Base-by-base conservation (phyloP, 768 basidiomycete species). In the Rhizopogon sp. region DNA sequence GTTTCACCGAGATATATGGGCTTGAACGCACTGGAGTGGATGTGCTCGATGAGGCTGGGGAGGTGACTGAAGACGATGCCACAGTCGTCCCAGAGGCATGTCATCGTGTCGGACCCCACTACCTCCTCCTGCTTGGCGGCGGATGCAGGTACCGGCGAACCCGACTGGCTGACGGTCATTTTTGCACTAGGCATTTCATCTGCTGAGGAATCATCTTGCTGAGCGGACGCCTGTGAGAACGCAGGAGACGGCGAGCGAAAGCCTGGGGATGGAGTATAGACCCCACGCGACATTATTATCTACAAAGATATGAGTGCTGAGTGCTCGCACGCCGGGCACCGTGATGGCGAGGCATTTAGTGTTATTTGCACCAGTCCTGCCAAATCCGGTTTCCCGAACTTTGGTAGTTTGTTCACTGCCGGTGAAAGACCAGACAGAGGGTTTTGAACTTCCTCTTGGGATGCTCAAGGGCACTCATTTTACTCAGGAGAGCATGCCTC, bases 81-180 rank as follows among this genome's bases (percentile, higher is more conserved):
- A 64, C 93, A 96, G 56, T 84, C 85, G 35, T 86, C 88, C 93
- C 93, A 96, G 52, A 81, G 80, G 71, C 93, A 96, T 29, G 79
- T 83, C 58, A 84, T 86, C 28, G 80, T 83, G 64, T 89, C 87
- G 11, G 71, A 76, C 39, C 50, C 60, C 35, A 47, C 20, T 58
- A 58, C 41, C 56, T 62, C 53, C 52, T 58, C 37, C 29, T 62
- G 64, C 16, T 66, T 58, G 33, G 58, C 54, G 31, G 64, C 54
- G 31, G 64, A 52, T 51, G 62, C 57, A 42, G 66, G 59, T 14
- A 63, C 56, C 46, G 70, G 62, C 2, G 66, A 63, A 3, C 53
- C 56, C 13, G 59, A 57, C 29, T 43, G 42, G 39, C 53, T 54
- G 11, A 35, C 10, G 8, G 49, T 57, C 45, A 62, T 53, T 56